Evolutionary conservation across 1,284 basidiomycete genomes (phyloP).

Genomic region (Phlebopus sp.): DNA sequence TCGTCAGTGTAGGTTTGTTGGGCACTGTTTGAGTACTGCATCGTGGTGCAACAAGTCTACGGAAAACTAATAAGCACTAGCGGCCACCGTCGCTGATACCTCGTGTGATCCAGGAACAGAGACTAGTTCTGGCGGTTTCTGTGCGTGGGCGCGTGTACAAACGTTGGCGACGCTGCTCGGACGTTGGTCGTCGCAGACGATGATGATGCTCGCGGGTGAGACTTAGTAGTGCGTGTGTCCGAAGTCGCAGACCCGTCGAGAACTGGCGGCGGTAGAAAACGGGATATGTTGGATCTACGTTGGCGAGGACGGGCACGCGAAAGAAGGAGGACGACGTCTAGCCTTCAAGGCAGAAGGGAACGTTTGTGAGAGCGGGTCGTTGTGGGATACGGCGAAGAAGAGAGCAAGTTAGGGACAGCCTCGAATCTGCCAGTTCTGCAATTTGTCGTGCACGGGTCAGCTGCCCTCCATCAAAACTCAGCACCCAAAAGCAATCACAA

Average conservation of each 20-base stretch:
- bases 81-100: conserved; percentile 6
- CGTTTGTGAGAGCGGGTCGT: no score
- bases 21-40: conserved; percentile 20
- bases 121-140: background rate
- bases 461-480: conserved; percentile 8
- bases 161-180: background rate
- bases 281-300: background rate
- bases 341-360: background rate
- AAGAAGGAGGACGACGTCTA: background rate
- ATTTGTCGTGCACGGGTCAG: conserved; percentile 19
- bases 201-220: conserved; percentile 4
- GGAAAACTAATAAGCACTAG: conserved; percentile 1
- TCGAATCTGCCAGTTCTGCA: conserved; percentile 1
- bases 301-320: background rate
- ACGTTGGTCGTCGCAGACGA: background rate
- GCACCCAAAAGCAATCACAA: conserved; percentile 1
- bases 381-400: background rate
- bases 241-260: background rate
- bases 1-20: conserved; percentile 18
- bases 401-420: background rate
- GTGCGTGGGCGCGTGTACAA: background rate
- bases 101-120: conserved; percentile 20
- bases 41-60: conserved; percentile 9
- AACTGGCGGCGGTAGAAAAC: background rate
- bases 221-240: conserved; percentile 7